Evolutionary conservation across 257 asterid species (phyloP), one percentile per base, ranked within the genome.

Genomic region (Ligustrum vulgare): DNA sequence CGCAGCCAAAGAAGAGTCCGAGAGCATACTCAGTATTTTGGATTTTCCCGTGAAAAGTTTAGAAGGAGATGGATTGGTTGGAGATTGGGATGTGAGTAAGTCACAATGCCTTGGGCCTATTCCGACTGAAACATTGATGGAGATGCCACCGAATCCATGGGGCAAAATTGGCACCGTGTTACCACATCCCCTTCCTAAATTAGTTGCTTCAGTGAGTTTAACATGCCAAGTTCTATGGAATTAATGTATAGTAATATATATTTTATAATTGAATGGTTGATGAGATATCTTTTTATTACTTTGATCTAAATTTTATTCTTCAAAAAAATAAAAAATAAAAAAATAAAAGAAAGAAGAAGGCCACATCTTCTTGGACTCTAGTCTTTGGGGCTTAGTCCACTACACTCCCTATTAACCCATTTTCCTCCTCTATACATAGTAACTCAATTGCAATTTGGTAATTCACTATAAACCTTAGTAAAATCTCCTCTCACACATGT

Each of bases 11-110:
- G 93, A 86, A 25, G 86, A 80, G 47, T 85, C 86, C 4, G 84
- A 82, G 5, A 73, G 63, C 78, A 70, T 90, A 49, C 86, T 90
- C 0, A 73, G 79, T n/a, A 76, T 89, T 32, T 72, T 89, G 64
- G 96, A 92, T 81, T 86, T 89, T 74, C 95, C 96, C 2, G 66
- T 87, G 88, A 96, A 90, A 78, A 84, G 85, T 82, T 68, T 92
- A 79, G 96, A 85, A 51, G 85, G 73, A 0, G 87, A 83, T 35
- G 91, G 72, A 6, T 56, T 75, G 25, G 82, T 54, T 23, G 90
- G 79, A 18, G 96, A 84, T 23, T 92, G 92, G 96, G 91, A 90
- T 76, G 80, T 74, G 49, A 80, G 76, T 84, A 81, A 83, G 75
- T 89, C 87, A 2, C 82, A 87, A 8, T 81, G 23, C 75, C 80